A percentile compares a stretch with the other conserved stretches of the same genome.
These are phyloP conservation scores for Immersiporthe knoxdaviesiana DNA, from an alignment of 2,329 filamentous ascomycete species.

Conservation along the genomic window DNA sequence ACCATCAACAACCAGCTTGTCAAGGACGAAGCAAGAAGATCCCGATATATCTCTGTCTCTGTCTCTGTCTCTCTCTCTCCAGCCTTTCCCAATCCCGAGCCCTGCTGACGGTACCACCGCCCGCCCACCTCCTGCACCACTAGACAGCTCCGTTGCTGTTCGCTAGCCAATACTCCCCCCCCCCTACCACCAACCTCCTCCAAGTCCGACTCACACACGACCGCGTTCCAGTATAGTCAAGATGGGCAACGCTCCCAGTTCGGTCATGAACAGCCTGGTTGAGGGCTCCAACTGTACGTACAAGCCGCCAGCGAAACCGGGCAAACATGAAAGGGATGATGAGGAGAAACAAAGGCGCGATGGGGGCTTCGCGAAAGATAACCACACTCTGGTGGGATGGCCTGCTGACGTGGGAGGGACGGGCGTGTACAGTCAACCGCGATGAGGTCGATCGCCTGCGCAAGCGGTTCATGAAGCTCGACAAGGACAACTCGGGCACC, in stretches of 20 bases:
- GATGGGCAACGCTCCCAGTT: conserved; percentile 72
- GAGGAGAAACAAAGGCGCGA: too few species aligned
- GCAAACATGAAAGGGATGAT: too few species aligned
- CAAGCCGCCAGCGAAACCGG: background rate
- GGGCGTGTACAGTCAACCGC: conserved; percentile 74
- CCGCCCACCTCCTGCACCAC: background rate
- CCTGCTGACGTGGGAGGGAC: conserved; percentile 8
- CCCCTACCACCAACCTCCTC: background rate
- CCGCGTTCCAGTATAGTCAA: conserved; percentile 18
- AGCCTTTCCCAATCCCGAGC: too few species aligned
- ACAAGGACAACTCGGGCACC: conserved; percentile 98
- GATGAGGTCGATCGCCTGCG: conserved; percentile 95
- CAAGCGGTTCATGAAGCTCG: conserved; percentile 99
- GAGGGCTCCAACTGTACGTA: conserved; percentile 88
- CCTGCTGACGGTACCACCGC: background rate
- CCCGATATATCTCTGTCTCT: background rate
- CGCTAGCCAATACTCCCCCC: background rate
- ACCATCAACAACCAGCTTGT: background rate
- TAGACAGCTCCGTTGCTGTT: background rate
- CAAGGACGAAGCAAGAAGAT: background rate
- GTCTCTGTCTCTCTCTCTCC: background rate
- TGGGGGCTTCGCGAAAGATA: background rate
- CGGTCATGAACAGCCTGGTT: conserved; percentile 92
- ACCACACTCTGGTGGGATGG: background rate
- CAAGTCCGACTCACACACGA: conserved; percentile 9